Percentiles rank a stretch among this genome's conserved stretches.
Conservation (phyloP, 768 basidiomycete genomes). For the Coprinellus micaceus region DNA sequence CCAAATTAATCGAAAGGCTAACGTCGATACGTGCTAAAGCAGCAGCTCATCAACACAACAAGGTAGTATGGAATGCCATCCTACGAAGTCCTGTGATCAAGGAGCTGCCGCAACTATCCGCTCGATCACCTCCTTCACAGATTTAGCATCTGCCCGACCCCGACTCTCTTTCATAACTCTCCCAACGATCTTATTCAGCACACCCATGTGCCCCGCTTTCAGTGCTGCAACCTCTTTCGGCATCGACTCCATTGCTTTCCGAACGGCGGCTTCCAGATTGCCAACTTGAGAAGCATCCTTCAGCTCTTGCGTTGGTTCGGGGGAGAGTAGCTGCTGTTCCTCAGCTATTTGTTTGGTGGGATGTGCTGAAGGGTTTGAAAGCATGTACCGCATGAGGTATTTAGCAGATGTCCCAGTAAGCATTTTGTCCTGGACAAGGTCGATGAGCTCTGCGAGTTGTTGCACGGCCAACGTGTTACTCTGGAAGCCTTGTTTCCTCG, state of each 20-base stretch:
- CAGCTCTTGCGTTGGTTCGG: neutral
- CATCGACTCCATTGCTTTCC: constrained; percentile 57
- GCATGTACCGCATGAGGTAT: constrained; percentile 66
- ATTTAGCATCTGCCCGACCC: constrained; percentile 74
- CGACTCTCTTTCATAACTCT: constrained; percentile 79
- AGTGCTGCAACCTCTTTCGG: constrained; percentile 67
- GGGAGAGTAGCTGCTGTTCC: constrained; percentile 43
- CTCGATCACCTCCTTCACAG: constrained; percentile 48
- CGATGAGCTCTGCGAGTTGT: constrained; percentile 75
- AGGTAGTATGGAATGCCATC: too few species aligned
- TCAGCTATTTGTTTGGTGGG: constrained; percentile 41
- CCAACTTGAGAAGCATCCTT: constrained; percentile 12
- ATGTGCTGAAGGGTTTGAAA: constrained; percentile 41
- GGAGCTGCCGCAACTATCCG: neutral
- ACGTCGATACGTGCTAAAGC: too few species aligned
- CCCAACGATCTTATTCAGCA: constrained; percentile 78
- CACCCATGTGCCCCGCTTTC: constrained; percentile 67
- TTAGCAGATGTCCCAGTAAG: constrained; percentile 86
- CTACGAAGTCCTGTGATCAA: too few species aligned
- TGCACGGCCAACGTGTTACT: constrained; percentile 56
- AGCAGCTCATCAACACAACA: too few species aligned
- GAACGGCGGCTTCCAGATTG: constrained; percentile 54
- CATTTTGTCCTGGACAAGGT: constrained; percentile 59
- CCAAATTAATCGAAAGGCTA: too few species aligned
- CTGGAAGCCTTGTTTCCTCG: constrained; percentile 48